Conservation (phyloP, 2,329 filamentous ascomycete genomes). For the Coleophoma cylindrospora region DNA sequence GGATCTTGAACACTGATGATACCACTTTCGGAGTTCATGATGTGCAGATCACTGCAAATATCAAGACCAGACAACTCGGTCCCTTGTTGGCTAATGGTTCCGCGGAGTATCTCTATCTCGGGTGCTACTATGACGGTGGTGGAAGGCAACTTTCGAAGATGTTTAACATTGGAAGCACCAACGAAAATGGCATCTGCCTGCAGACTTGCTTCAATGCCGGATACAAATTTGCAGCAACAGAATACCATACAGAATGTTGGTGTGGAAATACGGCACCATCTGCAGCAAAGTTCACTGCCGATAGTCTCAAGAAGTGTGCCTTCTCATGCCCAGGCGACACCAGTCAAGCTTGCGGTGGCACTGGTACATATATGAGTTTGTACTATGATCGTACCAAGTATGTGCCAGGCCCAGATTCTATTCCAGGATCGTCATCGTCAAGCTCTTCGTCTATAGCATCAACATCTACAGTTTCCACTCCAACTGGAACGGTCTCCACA, state of each 20-base stretch:
- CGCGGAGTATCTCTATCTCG: slow-evolving; percentile 29
- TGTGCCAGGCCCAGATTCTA: slow-evolving; percentile 11
- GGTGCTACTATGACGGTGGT: slow-evolving; percentile 33
- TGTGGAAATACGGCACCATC: slow-evolving; percentile 22
- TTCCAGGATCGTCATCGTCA: slow-evolving; percentile 11
- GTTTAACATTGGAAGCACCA: slow-evolving; percentile 21
- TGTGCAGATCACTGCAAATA: slow-evolving; percentile 27
- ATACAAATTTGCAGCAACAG: slow-evolving; percentile 28
- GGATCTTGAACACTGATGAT: slow-evolving; percentile 37
- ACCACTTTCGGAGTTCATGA: slow-evolving; percentile 32
- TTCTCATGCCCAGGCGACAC: slow-evolving; percentile 25
- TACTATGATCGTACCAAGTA: slow-evolving; percentile 27
- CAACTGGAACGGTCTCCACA: not conserved
- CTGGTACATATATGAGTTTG: slow-evolving; percentile 26
- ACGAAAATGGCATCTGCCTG: slow-evolving; percentile 31
- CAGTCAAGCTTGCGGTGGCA: slow-evolving; percentile 26
- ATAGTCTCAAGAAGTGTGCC: slow-evolving; percentile 17
- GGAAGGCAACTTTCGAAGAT: slow-evolving; percentile 28
- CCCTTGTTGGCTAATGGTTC: slow-evolving; percentile 27
- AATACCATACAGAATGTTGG: slow-evolving; percentile 28
- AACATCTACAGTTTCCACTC: not conserved
- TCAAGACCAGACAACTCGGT: slow-evolving; percentile 29
- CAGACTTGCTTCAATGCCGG: slow-evolving; percentile 22
- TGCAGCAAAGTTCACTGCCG: slow-evolving; percentile 2
- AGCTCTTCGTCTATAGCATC: slow-evolving; percentile 3